Base-by-base conservation (phyloP, 2,329 filamentous ascomycete species). In the Diaporthe sp. region DNA sequence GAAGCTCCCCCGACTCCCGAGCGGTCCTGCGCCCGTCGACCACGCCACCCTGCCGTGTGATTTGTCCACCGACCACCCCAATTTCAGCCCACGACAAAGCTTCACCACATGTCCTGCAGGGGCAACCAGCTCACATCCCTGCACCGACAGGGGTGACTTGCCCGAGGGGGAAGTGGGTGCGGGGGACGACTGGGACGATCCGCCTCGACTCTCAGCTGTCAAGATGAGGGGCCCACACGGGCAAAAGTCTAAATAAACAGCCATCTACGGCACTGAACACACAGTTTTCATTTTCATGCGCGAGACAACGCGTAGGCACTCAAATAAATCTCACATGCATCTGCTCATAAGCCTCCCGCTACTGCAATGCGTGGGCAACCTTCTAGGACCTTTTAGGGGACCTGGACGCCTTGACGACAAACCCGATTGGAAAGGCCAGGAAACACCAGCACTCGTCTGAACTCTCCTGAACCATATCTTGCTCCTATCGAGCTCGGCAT, bases 1-100 rank as follows among this genome's bases (percentile, higher is more conserved):
- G 77, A 72, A 72, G 71, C 65, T 68, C 46, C 65, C 65, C 49
- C 65, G 34, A 55, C 34, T 55, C 49, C 65, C 65, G 65, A 39
- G 37, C 17, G 65, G 9, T 39, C 58, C 58, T 61, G 22, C 58
- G 12, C 58, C 58, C 12, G 34, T 55, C 46, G 46, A 68, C 65
- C 46, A 55, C 65, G 65, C 65, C 65, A 55, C 49, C 65, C 46
- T 53, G 65, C 65, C 22, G 61, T 70, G 65, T 70, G 65, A 70
- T 70, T 70, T 70, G 65, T 22, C 49, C 31, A 31, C 65, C 65
- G 5, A 55, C 46, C 46, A 42, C 49, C 46, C 28, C 46, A 70
- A 68, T 68, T 68, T 68, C 62, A 68, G 62, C 46, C 62, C 46
- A 51, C 31, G 31, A 17, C 44, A 68, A 53, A 39, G 31, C 46